phyloP scores from a whole-genome alignment of 2,329 filamentous ascomycete species.

The Cladosporium sp. region DNA sequence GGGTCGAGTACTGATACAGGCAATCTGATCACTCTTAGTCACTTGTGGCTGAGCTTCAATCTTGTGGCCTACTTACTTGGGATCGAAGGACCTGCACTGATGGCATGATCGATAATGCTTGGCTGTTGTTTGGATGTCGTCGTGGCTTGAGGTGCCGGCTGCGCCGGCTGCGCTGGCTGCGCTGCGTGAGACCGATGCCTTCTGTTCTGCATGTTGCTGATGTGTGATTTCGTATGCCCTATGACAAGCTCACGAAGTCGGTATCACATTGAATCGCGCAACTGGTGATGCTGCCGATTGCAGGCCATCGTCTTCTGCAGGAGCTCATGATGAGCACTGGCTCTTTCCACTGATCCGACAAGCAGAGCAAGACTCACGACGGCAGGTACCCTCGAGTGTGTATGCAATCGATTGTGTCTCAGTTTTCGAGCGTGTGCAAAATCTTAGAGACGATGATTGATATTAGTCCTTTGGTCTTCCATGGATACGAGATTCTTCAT shows the following conservation, averaged over 20 bases:
- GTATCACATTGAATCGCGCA: not conserved
- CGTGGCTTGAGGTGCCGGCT: not conserved
- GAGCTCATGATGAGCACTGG: not conserved
- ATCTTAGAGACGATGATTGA: not conserved
- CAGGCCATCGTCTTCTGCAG: not conserved
- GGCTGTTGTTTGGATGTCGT: not conserved
- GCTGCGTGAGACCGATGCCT: not conserved
- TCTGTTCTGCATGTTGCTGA: not conserved
- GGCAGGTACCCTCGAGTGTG: not conserved
- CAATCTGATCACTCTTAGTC: conserved; percentile 7
- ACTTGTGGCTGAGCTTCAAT: not conserved
- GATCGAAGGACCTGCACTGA: conserved; percentile 4
- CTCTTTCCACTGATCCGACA: not conserved
- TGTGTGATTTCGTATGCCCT: not conserved
- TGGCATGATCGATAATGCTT: not conserved
- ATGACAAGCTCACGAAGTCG: not conserved
- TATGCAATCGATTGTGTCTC: not conserved
- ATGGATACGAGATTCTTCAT: not conserved
- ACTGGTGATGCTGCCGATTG: not conserved
- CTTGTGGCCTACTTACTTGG: not conserved
- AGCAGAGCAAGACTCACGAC: not conserved
- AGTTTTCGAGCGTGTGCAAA: not conserved
- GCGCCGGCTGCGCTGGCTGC: not conserved
- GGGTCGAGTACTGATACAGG: conserved; percentile 21
- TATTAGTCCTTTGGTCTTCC: not conserved